Evolutionary conservation across 2,329 filamentous ascomycete genomes (phyloP), one percentile per base, ranked within the genome.

Genomic region (Davidsoniella eucalypti): DNA sequence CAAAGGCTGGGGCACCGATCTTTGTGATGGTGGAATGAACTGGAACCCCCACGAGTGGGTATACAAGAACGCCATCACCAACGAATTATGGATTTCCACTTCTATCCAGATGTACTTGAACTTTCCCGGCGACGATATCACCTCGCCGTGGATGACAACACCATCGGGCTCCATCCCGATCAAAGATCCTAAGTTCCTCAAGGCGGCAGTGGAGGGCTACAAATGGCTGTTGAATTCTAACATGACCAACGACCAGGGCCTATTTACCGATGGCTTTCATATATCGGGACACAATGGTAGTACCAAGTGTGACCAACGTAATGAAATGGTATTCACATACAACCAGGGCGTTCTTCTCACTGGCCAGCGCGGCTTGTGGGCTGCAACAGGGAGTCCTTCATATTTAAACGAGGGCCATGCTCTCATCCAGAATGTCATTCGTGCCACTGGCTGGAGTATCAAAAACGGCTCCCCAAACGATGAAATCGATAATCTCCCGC

Each of bases 1-100:
- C 4, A 67, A 72, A 9, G 87, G 90, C 4, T 96, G 88, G 87
- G 84, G 93, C 60, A 82, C 76, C 18, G 71, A 70, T 21, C 72
- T 94, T 4, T 96, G 90, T 58, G 75, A 75, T 4, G 90, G 90
- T 18, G 90, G 90, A 42, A 93, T 96, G 84, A 75, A 79, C 12
- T 96, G 90, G 90, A 93, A 84, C 56, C 86, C 86, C 2, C 75
- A 77, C 36, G 67, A 90, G 25, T 64, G 72, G 38, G 87, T 87
- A 0, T 96, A 95, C 68, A 96, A 95, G 61, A 96, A 96, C 59
- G 87, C 90, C 55, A 93, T 96, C 58, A 96, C 90, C 26, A 95
- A 95, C 60, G 79, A 95, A 61, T 74, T 95, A 1, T 95, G 76
- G 65, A 85, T 95, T 54, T 73, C 88, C 0, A 87, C 86, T 0